Evolutionary conservation across 2,329 filamentous ascomycete species (phyloP), one percentile per base, ranked within the genome.

Genomic region (Geosmithia putterillii): DNA sequence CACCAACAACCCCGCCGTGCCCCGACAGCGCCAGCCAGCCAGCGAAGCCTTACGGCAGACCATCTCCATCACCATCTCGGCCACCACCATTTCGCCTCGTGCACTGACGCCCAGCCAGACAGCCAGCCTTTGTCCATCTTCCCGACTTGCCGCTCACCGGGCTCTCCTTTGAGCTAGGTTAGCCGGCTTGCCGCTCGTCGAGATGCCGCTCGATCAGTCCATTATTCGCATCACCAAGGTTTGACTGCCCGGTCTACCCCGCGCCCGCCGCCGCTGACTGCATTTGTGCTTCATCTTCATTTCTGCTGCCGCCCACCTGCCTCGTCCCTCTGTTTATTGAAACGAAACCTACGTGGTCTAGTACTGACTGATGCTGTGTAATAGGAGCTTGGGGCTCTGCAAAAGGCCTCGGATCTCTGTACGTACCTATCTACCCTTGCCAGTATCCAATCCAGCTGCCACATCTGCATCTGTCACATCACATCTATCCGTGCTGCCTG

Each of bases 191-290:
- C 15, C 14, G 15, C 17, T 28, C 21, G 8, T 25, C 9, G 18
- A 20, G 28, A 46, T 53, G 48, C 47, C 49, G 51, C 63, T 64
- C 61, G 87, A 92, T 63, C 86, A 94, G 63, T 86, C 84, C 46
- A 86, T 94, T 54, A 81, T 94, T 52, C 83, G 87, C 50, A 90
- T 94, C 63, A 85, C 85, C 50, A 85, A 86, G 69, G 83, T 87
- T 69, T 52, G 69, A 14, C 32, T 37, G 46, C 50, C 45, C 52
- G 48, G 53, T 50, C 59, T 54, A 55, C 63, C 15, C 6, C 10
- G 18, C 21, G 18, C 38, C 40, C 45, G 38, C 41, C 38, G 28
- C 15, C 28, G 4, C 10, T 32, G 28, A 9, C 4, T 32, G 10
- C 15, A 6, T 32, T 32, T 32, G 10, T 12, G 6, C 3, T 32